Conservation (phyloP, 2,329 filamentous ascomycete genomes). For the Aurifilum marmelostoma region DNA sequence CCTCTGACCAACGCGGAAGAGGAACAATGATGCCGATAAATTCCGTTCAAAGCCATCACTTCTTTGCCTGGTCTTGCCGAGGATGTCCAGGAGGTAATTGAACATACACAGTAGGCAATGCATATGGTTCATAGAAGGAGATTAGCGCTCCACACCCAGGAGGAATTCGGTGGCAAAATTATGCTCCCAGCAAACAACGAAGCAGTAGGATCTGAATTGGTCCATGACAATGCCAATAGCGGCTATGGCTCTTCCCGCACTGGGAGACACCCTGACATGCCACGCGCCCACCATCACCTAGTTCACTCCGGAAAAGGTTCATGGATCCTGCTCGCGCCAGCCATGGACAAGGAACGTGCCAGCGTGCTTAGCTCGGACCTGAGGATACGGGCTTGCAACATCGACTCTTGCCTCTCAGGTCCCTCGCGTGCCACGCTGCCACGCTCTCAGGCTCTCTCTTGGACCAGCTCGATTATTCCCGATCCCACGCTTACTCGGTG, state of each 20-base stretch:
- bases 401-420: neutral
- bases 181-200: neutral
- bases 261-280: conserved; percentile 12
- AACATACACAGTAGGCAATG: too few relatives aligned
- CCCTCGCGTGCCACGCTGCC: too few relatives aligned
- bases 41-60: neutral
- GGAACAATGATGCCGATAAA: neutral
- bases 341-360: conserved; percentile 8
- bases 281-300: conserved; percentile 1
- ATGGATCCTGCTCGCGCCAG: conserved; percentile 11
- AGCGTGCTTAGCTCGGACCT: neutral
- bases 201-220: neutral
- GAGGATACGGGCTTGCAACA: neutral
- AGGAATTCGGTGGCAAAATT: neutral
- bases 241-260: neutral
- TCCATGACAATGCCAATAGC: neutral
- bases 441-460: neutral
- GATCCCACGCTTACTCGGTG: conserved; percentile 23
- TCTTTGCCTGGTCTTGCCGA: neutral
- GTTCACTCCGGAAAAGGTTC: neutral
- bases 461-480: conserved; percentile 8
- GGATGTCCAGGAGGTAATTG: too few relatives aligned
- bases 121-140: neutral
- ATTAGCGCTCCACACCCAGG: neutral
- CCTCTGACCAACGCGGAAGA: neutral